A percentile compares a stretch with the other conserved stretches of the same genome.
Evolutionary conservation across 805 yeast genomes (phyloP).

Genomic region (Dipodascopsis uninucleata): DNA sequence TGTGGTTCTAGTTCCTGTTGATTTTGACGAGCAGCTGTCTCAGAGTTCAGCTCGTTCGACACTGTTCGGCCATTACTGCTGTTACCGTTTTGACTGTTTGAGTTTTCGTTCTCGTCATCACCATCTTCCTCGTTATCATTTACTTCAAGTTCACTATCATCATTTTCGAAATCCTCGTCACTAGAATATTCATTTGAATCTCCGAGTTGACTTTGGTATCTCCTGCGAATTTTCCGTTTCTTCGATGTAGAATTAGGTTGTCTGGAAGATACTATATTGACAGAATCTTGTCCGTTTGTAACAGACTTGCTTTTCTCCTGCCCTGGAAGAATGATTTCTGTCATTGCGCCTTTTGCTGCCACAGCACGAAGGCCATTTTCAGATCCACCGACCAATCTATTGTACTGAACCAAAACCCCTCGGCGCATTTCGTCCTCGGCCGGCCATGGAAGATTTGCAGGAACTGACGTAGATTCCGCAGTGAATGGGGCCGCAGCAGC

Average conservation of each 20-base stretch:
- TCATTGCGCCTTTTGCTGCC: conserved; percentile 1
- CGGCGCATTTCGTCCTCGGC: conserved; percentile 31
- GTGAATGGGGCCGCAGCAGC: conserved; percentile 7
- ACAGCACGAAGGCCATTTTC: no score
- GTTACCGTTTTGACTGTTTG: no score
- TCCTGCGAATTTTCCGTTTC: neutral
- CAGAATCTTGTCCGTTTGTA: neutral
- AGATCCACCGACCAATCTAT: conserved; percentile 1
- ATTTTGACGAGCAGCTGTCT: no score
- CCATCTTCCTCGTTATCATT: conserved; percentile 3
- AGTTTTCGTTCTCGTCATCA: conserved; percentile 3
- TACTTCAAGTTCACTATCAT: neutral
- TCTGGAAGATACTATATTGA: neutral
- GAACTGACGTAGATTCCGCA: conserved; percentile 16
- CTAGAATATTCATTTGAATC: neutral
- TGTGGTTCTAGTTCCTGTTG: no score
- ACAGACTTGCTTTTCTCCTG: neutral
- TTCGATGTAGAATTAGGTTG: neutral
- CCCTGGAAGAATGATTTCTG: conserved; percentile 4
- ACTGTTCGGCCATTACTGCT: no score
- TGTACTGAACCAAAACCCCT: conserved; percentile 14
- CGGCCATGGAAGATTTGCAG: conserved; percentile 31
- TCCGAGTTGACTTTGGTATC: neutral
- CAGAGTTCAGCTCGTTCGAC: no score
- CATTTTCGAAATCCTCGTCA: neutral